phyloP scores from a whole-genome alignment of 441 rosid genomes.

The Euphorbia corollata region DNA sequence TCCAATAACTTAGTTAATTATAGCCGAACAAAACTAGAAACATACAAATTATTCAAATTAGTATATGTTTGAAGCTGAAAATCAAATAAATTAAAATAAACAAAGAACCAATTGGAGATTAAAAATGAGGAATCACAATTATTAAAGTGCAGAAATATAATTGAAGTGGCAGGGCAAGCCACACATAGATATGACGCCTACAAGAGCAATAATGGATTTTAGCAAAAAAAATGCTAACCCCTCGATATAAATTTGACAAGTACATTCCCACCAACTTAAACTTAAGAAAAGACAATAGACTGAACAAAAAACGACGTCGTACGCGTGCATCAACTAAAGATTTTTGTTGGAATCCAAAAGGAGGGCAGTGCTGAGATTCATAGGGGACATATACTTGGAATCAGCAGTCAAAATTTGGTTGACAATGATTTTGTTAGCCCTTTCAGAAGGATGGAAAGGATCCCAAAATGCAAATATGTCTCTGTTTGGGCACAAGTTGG shows the following conservation, averaged over 20 bases:
- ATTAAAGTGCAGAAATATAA: too few species aligned
- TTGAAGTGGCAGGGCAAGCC: too few species aligned
- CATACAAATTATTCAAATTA: too few species aligned
- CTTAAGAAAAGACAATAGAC: background rate
- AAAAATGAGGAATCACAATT: too few species aligned
- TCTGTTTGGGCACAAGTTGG: constrained; percentile 57
- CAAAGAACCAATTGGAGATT: too few species aligned
- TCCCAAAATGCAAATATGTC: constrained; percentile 62
- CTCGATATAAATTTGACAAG: background rate
- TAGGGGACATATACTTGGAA: constrained; percentile 45
- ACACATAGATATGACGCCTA: too few species aligned
- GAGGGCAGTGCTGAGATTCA: constrained; percentile 60
- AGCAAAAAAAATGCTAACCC: too few species aligned
- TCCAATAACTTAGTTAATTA: background rate
- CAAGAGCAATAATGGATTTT: too few species aligned
- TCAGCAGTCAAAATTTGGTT: constrained; percentile 37
- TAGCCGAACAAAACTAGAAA: background rate
- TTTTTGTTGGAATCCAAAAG: constrained; percentile 44
- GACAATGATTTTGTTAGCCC: constrained; percentile 51
- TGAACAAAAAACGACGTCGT: background rate
- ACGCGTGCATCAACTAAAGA: background rate
- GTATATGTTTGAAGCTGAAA: too few species aligned
- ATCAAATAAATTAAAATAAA: too few species aligned
- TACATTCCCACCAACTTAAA: constrained; percentile 1
- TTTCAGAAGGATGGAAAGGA: constrained; percentile 68